Conservation (phyloP, 2,329 filamentous ascomycete species). For the Elsinoe fawcettii region DNA sequence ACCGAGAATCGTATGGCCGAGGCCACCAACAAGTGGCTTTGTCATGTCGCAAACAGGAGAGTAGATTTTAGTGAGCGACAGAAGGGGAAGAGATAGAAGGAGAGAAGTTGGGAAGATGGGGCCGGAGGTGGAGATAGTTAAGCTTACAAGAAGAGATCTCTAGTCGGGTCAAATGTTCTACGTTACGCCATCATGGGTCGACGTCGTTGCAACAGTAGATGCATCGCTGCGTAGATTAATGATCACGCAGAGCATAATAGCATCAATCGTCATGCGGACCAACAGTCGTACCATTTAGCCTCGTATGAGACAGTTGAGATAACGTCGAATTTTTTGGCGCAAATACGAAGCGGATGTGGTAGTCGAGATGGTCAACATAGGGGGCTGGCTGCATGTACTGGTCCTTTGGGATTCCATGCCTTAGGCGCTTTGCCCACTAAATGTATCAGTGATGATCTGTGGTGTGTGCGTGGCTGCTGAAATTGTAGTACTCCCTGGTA, state of each 20-base stretch:
- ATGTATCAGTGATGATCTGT: neutral
- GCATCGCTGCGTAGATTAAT: neutral
- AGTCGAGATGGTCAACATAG: neutral
- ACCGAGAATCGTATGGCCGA: neutral
- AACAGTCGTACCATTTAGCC: neutral
- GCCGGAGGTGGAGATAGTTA: neutral
- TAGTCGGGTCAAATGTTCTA: neutral
- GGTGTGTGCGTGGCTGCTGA: neutral
- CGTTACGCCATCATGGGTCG: neutral
- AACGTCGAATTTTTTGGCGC: neutral
- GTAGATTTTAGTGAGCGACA: neutral
- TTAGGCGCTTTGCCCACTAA: neutral
- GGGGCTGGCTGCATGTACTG: neutral
- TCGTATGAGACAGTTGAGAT: constrained; percentile 1
- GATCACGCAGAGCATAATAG: neutral
- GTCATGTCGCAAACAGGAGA: neutral
- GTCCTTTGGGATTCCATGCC: no score
- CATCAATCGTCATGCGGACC: neutral
- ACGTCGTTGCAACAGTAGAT: neutral
- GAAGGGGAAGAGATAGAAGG: neutral
- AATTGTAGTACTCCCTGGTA: no score
- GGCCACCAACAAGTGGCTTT: neutral
- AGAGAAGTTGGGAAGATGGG: neutral
- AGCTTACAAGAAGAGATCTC: neutral
- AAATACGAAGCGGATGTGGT: neutral